Conservation (phyloP, 2,329 filamentous ascomycete genomes). For the Sporothrix protearum region DNA sequence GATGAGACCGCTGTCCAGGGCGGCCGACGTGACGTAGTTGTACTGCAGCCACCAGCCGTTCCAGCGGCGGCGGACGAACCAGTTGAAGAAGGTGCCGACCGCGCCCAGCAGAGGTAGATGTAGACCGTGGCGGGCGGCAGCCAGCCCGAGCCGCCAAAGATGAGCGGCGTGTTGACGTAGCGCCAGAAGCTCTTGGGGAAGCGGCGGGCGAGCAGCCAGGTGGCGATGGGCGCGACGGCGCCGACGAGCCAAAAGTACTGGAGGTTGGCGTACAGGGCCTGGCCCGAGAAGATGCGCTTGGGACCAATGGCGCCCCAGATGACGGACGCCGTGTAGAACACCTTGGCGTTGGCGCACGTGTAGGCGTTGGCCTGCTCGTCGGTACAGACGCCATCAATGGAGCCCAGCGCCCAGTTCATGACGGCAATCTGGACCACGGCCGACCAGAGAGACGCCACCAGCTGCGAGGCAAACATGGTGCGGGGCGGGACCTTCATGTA, state of each 20-base stretch:
- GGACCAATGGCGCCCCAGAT: slow-evolving; percentile 74
- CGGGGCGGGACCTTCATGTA: slow-evolving; percentile 70
- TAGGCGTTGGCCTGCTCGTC: slow-evolving; percentile 53
- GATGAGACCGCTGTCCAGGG: slow-evolving; percentile 64
- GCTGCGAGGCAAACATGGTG: slow-evolving; percentile 58
- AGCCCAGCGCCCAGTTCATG: slow-evolving; percentile 62
- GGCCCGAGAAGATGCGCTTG: slow-evolving; percentile 62
- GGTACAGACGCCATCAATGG: slow-evolving; percentile 61
- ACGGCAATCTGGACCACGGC: slow-evolving; percentile 61
- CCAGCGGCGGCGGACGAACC: slow-evolving; percentile 60
- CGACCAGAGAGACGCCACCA: slow-evolving; percentile 58
- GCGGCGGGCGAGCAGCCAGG: slow-evolving; percentile 59
- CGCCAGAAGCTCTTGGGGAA: slow-evolving; percentile 60
- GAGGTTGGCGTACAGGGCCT: slow-evolving; percentile 59
- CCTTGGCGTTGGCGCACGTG: slow-evolving; percentile 52
- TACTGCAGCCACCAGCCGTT: slow-evolving; percentile 74
- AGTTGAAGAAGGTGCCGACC: slow-evolving; percentile 67
- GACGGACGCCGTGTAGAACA: slow-evolving; percentile 65
- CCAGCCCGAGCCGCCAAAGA: slow-evolving; percentile 61
- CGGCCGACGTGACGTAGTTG: slow-evolving; percentile 72
- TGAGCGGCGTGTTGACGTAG: slow-evolving; percentile 64
- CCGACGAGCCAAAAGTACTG: slow-evolving; percentile 72
- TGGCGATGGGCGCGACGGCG: slow-evolving; percentile 57
- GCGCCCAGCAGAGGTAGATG: slow-evolving; percentile 67
- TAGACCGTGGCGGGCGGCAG: slow-evolving; percentile 68